Percentiles rank a stretch among this genome's conserved stretches.
Evolutionary conservation across 2,329 filamentous ascomycete genomes (phyloP).

Genomic region (Nemania sp.): DNA sequence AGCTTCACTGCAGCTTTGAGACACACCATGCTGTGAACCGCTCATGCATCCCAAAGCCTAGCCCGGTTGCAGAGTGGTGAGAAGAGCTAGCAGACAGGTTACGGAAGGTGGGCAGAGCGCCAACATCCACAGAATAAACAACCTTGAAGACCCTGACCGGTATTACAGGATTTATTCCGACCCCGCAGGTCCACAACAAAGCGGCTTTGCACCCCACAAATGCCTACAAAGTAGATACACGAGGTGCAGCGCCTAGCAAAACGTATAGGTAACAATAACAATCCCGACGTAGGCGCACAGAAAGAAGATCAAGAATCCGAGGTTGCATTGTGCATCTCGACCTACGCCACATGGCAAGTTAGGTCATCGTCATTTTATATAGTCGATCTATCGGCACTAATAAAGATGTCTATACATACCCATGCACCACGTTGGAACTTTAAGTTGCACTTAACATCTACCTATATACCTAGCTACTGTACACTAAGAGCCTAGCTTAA

Average conservation of each 20-base stretch:
- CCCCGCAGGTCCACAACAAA: constrained; percentile 23
- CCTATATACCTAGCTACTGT: no score
- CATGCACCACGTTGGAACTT: no score
- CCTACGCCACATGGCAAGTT: neutral
- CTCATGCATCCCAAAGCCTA: constrained; percentile 1
- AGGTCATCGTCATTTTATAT: neutral
- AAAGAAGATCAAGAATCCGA: no score
- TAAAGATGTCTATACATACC: no score
- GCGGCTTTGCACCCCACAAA: constrained; percentile 15
- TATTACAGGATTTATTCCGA: constrained; percentile 14
- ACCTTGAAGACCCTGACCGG: constrained; percentile 2
- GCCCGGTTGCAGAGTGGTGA: neutral
- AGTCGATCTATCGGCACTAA: no score
- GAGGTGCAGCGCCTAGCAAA: no score
- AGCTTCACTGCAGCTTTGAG: constrained; percentile 16
- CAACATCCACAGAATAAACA: neutral
- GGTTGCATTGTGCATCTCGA: neutral
- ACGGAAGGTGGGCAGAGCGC: neutral
- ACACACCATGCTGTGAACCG: constrained; percentile 12
- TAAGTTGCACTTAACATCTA: no score
- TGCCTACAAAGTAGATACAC: neutral
- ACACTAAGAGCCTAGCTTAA: no score
- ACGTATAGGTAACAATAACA: no score
- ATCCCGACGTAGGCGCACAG: no score
- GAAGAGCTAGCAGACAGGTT: neutral